Conservation (phyloP, 164 flowering plant genomes). For the Vitis riparia region DNA sequence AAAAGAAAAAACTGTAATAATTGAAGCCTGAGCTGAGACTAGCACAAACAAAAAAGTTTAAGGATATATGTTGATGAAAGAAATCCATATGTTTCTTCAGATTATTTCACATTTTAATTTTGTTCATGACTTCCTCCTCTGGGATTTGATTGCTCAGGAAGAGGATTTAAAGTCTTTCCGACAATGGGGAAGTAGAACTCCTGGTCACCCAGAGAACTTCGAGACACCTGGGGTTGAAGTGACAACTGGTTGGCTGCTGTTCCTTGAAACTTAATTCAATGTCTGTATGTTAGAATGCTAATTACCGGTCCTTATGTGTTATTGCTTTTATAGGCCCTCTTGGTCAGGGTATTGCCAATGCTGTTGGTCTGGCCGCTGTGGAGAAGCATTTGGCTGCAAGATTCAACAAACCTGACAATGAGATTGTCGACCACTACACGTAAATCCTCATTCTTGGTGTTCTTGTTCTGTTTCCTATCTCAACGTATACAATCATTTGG, state of each 20-base stretch:
- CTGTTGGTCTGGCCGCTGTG: slow-evolving; percentile 94
- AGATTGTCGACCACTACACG: slow-evolving; percentile 98
- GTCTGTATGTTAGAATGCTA: not conserved
- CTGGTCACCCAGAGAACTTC: slow-evolving; percentile 99
- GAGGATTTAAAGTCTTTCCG: slow-evolving; percentile 92
- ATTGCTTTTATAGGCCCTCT: slow-evolving; percentile 71
- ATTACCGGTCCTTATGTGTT: not conserved
- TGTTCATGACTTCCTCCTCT: too few relatives aligned
- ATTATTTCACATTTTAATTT: too few relatives aligned
- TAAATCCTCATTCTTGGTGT: slow-evolving; percentile 27
- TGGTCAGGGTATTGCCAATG: slow-evolving; percentile 97
- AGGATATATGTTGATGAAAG: too few relatives aligned
- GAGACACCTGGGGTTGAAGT: slow-evolving; percentile 99
- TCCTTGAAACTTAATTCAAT: not conserved
- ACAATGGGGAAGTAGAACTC: slow-evolving; percentile 97
- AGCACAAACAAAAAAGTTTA: too few relatives aligned
- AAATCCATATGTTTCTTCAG: too few relatives aligned
- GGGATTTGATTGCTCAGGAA: slow-evolving; percentile 9
- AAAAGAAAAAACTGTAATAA: too few relatives aligned
- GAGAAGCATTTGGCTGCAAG: slow-evolving; percentile 99
- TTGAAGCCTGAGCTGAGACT: too few relatives aligned
- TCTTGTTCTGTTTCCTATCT: not conserved
- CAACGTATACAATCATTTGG: too few relatives aligned
- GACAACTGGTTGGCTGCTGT: slow-evolving; percentile 74
- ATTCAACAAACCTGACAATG: slow-evolving; percentile 80